Percentiles rank a stretch among this genome's conserved stretches.
These are phyloP conservation scores for Arabidopsis suecica DNA, from an alignment of 345 rosid genomes.

Conservation along the genomic window DNA sequence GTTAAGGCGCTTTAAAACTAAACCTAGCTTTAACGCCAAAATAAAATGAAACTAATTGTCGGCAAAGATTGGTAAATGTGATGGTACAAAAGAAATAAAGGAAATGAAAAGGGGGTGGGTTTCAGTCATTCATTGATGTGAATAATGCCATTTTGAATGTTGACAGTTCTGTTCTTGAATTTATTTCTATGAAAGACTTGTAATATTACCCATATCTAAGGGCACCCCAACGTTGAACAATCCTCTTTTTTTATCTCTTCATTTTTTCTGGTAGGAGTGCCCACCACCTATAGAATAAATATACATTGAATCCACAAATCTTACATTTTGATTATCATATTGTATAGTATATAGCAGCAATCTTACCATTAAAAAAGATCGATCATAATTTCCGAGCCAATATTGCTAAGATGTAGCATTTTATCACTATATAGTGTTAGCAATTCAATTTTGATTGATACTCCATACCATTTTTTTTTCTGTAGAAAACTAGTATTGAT, in stretches of 20 bases:
- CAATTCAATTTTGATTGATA: too few relatives aligned
- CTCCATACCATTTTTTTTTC: not conserved
- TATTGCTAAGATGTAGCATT: too few relatives aligned
- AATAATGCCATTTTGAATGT: slow-evolving; percentile 39
- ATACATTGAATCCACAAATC: slow-evolving; percentile 1
- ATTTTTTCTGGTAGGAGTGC: slow-evolving; percentile 4
- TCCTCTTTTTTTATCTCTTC: slow-evolving; percentile 1
- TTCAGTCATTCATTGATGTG: slow-evolving; percentile 43
- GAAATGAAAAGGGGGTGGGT: slow-evolving; percentile 32
- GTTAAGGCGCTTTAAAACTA: slow-evolving; percentile 5
- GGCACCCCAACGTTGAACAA: slow-evolving; percentile 38
- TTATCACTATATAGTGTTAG: too few relatives aligned
- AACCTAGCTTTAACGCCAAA: slow-evolving; percentile 13
- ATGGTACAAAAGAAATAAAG: slow-evolving; percentile 8
- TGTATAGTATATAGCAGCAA: too few relatives aligned
- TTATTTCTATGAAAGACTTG: slow-evolving; percentile 34
- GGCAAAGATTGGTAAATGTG: slow-evolving; percentile 40
- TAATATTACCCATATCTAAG: slow-evolving; percentile 41
- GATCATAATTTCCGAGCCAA: too few relatives aligned
- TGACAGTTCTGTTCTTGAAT: slow-evolving; percentile 34
- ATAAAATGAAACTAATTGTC: slow-evolving; percentile 30
- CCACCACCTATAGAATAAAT: slow-evolving; percentile 17
- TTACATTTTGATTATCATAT: not conserved
- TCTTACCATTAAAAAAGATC: too few relatives aligned
- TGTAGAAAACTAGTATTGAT: not conserved